These are phyloP conservation scores for Hortiboletus campestris DNA, from an alignment of 768 basidiomycete genomes.

Conservation along the genomic window DNA sequence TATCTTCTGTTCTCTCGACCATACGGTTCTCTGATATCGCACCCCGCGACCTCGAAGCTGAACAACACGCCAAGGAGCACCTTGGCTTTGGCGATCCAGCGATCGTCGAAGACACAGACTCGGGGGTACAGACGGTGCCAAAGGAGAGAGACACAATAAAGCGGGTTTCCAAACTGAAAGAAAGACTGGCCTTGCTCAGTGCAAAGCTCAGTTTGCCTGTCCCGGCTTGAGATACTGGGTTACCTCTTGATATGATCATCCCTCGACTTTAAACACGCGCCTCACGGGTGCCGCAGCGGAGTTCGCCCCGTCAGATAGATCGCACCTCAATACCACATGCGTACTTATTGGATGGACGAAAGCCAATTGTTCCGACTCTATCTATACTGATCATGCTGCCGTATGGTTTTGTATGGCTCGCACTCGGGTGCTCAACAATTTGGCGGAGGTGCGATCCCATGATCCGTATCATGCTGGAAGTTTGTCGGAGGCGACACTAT, in stretches of 20 bases:
- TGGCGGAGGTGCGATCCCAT: too few relatives aligned
- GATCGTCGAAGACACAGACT: slow-evolving; percentile 39
- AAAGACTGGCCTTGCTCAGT: slow-evolving; percentile 34
- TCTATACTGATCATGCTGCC: background rate
- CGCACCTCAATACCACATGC: too few relatives aligned
- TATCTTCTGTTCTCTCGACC: slow-evolving; percentile 53
- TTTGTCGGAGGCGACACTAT: background rate
- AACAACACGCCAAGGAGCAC: slow-evolving; percentile 72
- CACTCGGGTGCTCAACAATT: background rate
- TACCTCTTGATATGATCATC: background rate
- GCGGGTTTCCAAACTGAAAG: slow-evolving; percentile 41
- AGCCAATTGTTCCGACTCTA: background rate
- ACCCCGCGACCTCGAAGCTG: slow-evolving; percentile 74
- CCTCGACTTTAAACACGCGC: background rate
- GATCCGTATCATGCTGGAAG: background rate
- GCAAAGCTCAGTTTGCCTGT: slow-evolving; percentile 33
- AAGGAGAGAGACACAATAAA: slow-evolving; percentile 35
- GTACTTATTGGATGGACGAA: background rate
- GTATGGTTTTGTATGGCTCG: background rate
- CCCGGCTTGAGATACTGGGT: background rate
- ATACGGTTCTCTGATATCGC: slow-evolving; percentile 71
- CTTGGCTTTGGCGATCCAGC: slow-evolving; percentile 37
- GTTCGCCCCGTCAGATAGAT: background rate
- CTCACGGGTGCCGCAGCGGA: background rate
- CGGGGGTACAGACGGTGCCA: slow-evolving; percentile 17